phyloP scores from a whole-genome alignment of 768 basidiomycete genomes.

The Leccinum incarnatum region DNA sequence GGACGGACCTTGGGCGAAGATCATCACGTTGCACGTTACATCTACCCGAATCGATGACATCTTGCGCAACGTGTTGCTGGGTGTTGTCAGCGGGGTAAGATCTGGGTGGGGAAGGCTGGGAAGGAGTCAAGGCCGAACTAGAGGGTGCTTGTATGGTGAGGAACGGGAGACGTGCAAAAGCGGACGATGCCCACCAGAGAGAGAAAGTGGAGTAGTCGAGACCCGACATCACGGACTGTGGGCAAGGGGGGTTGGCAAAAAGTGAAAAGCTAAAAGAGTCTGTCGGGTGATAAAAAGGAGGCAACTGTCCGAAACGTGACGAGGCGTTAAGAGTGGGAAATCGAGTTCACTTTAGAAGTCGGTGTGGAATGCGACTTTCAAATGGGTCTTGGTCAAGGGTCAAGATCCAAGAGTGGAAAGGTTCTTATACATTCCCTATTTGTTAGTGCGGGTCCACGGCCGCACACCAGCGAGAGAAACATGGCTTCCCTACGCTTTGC shows the following conservation, averaged over 20 bases:
- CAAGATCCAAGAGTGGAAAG: conserved; percentile 21
- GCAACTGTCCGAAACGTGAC: conserved; percentile 1
- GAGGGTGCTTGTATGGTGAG: conserved; percentile 5
- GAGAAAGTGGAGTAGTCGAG: conserved; percentile 31
- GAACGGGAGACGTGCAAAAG: not conserved
- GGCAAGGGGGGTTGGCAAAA: not conserved
- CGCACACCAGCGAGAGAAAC: conserved; percentile 21
- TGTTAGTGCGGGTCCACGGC: conserved; percentile 23
- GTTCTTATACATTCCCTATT: conserved; percentile 29
- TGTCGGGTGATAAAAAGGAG: conserved; percentile 6
- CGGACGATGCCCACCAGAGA: conserved; percentile 15
- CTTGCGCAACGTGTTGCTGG: conserved; percentile 28
- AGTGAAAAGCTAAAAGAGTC: conserved; percentile 1
- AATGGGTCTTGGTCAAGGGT: conserved; percentile 27
- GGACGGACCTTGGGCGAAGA: conserved; percentile 34
- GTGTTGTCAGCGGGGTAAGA: conserved; percentile 29
- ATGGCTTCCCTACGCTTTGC: conserved; percentile 29
- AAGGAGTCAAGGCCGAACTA: conserved; percentile 29
- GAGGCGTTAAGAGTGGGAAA: conserved; percentile 10
- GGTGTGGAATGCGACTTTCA: conserved; percentile 16
- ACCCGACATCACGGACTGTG: conserved; percentile 15
- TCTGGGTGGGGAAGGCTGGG: conserved; percentile 20
- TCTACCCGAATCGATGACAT: conserved; percentile 29
- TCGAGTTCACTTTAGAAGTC: conserved; percentile 19
- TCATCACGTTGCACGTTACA: conserved; percentile 30